Percentiles rank a stretch among this genome's conserved stretches.
Conservation (phyloP, 306 rosid species). For the Lathyrus tuberosus region DNA sequence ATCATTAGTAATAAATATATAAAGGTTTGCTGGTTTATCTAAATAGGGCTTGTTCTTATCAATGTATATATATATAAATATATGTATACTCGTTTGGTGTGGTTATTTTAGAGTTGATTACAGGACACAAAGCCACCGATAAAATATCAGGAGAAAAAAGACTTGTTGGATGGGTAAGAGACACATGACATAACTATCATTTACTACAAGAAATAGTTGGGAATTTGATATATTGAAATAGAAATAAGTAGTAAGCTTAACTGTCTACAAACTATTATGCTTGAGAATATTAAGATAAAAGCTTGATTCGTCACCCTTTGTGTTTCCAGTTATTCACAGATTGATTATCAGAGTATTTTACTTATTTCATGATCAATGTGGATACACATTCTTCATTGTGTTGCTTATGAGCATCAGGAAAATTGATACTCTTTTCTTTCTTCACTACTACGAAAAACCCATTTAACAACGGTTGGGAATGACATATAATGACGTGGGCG, state of each 20-base stretch:
- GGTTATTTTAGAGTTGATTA: constrained; percentile 53
- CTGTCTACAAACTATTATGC: background rate
- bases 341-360: background rate
- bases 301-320: background rate
- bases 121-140: constrained; percentile 43
- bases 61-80: too few relatives aligned
- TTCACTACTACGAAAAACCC: too few relatives aligned
- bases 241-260: too few relatives aligned
- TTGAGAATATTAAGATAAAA: background rate
- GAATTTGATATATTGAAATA: too few relatives aligned
- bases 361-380: constrained; percentile 1
- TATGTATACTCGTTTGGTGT: constrained; percentile 55
- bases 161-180: constrained; percentile 54
- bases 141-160: constrained; percentile 40
- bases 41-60: too few relatives aligned
- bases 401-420: constrained; percentile 8
- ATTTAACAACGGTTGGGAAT: too few relatives aligned
- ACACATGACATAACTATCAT: background rate
- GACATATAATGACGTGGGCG: too few relatives aligned
- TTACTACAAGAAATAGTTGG: too few relatives aligned
- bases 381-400: constrained; percentile 16
- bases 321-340: background rate
- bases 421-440: constrained; percentile 5
- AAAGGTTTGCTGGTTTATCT: too few relatives aligned
- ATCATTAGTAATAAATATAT: too few relatives aligned